phyloP scores from a whole-genome alignment of 2,329 filamentous ascomycete genomes.

The Cercospora sp. region DNA sequence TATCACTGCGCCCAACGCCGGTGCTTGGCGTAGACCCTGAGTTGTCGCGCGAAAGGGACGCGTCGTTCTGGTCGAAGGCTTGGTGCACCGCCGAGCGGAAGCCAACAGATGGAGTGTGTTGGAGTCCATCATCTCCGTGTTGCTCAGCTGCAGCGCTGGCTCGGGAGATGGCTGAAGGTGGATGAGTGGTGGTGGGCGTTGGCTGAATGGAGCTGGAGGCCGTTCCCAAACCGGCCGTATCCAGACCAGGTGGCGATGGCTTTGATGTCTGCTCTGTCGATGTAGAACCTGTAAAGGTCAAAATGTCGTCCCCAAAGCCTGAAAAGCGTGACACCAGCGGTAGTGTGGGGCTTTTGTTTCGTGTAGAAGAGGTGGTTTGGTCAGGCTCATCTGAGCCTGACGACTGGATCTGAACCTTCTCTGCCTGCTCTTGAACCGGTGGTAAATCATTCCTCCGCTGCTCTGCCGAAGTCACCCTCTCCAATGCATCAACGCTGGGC shows the following conservation, averaged over 20 bases:
- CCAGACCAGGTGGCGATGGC: conserved; percentile 6
- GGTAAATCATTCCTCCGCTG: conserved; percentile 23
- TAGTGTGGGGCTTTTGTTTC: conserved; percentile 36
- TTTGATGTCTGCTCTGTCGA: conserved; percentile 3
- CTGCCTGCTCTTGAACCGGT: conserved; percentile 27
- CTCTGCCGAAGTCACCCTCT: conserved; percentile 33
- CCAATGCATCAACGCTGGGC: conserved; percentile 56
- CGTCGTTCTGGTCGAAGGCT: conserved; percentile 62
- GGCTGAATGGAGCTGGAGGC: conserved; percentile 25
- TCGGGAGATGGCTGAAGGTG: conserved; percentile 19
- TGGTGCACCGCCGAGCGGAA: conserved; percentile 61
- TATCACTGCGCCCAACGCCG: conserved; percentile 54
- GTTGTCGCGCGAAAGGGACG: conserved; percentile 52
- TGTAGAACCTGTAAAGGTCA: conserved; percentile 15
- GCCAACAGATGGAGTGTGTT: conserved; percentile 50
- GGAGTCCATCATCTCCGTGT: conserved; percentile 38
- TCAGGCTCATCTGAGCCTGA: background rate
- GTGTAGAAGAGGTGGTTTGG: background rate
- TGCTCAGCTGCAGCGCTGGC: conserved; percentile 24
- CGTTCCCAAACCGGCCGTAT: conserved; percentile 13
- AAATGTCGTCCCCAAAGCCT: conserved; percentile 43
- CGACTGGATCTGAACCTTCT: conserved; percentile 17
- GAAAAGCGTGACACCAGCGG: conserved; percentile 49
- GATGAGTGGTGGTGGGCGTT: conserved; percentile 21
- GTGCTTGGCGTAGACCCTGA: conserved; percentile 30